Percentiles rank a stretch among this genome's conserved stretches.
These are phyloP conservation scores for Bothriochloa decipiens DNA, from an alignment of 176 grass and related monocot species.

Conservation along the genomic window DNA sequence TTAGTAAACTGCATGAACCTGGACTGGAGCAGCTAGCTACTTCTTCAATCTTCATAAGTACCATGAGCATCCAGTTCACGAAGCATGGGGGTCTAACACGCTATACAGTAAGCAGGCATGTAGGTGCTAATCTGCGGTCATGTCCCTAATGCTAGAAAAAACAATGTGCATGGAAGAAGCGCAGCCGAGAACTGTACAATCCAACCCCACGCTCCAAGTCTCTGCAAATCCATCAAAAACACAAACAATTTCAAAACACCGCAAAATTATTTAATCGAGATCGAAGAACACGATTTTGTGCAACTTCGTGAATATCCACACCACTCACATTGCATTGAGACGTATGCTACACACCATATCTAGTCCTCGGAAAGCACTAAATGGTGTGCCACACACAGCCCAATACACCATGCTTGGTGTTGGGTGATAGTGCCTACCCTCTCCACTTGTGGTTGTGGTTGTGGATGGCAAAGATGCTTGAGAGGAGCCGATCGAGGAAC, in stretches of 20 bases:
- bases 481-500: neutral
- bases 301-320: neutral
- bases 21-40: slow-evolving; percentile 10
- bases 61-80: slow-evolving; percentile 16
- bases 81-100: slow-evolving; percentile 15
- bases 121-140: slow-evolving; percentile 32
- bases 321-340: slow-evolving; percentile 9
- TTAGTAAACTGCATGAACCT: slow-evolving; percentile 25
- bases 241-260: neutral
- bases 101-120: slow-evolving; percentile 5
- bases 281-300: accelerated
- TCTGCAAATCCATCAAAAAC: slow-evolving; percentile 35
- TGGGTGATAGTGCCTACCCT: neutral
- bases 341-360: neutral
- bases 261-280: neutral
- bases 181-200: slow-evolving; percentile 40
- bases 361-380: neutral
- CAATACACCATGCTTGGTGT: slow-evolving; percentile 1
- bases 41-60: neutral
- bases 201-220: slow-evolving; percentile 38
- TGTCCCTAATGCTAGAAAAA: slow-evolving; percentile 58
- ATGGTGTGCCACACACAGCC: neutral
- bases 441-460: neutral
- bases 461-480: neutral
- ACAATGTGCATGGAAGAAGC: slow-evolving; percentile 52